phyloP scores from a whole-genome alignment of 2,329 filamentous ascomycete genomes.

The Phaeophleospora eucalypticola region DNA sequence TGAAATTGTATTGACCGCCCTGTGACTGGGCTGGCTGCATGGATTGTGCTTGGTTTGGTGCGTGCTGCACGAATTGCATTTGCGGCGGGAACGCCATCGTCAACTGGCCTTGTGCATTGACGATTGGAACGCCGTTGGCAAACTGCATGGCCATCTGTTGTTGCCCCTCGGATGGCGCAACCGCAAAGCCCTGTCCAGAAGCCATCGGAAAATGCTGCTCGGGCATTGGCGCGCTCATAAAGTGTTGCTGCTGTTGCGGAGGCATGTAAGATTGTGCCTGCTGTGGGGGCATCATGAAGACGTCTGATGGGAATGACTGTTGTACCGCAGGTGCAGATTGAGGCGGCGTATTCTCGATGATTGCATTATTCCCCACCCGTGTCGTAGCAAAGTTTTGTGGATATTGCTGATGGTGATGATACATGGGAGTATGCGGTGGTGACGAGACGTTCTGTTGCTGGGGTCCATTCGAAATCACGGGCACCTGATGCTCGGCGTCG shows the following conservation, averaged over 20 bases:
- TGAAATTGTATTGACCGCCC: slow-evolving; percentile 17
- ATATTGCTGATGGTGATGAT: slow-evolving; percentile 23
- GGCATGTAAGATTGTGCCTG: slow-evolving; percentile 11
- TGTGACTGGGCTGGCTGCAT: slow-evolving; percentile 14
- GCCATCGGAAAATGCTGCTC: slow-evolving; percentile 20
- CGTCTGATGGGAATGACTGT: slow-evolving; percentile 40
- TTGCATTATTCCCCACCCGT: slow-evolving; percentile 31
- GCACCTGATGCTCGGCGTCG: slow-evolving; percentile 28
- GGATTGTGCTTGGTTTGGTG: slow-evolving; percentile 10
- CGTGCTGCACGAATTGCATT: slow-evolving; percentile 22
- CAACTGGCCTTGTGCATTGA: slow-evolving; percentile 24
- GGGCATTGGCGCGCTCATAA: slow-evolving; percentile 27
- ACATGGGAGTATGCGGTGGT: slow-evolving; percentile 45
- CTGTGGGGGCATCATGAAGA: slow-evolving; percentile 30
- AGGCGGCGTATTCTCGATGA: slow-evolving; percentile 46
- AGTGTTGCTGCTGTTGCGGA: slow-evolving; percentile 17
- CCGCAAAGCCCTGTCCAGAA: slow-evolving; percentile 14
- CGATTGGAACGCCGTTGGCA: slow-evolving; percentile 25
- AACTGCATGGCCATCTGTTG: slow-evolving; percentile 20
- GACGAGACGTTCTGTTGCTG: slow-evolving; percentile 32
- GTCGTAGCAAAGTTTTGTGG: slow-evolving; percentile 12
- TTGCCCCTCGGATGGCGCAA: slow-evolving; percentile 9
- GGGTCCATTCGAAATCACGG: slow-evolving; percentile 2
- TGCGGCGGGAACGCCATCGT: slow-evolving; percentile 24
- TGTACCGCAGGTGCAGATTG: slow-evolving; percentile 50